Conservation (phyloP, 306 rosid species). For the Astragalus membranaceus region DNA sequence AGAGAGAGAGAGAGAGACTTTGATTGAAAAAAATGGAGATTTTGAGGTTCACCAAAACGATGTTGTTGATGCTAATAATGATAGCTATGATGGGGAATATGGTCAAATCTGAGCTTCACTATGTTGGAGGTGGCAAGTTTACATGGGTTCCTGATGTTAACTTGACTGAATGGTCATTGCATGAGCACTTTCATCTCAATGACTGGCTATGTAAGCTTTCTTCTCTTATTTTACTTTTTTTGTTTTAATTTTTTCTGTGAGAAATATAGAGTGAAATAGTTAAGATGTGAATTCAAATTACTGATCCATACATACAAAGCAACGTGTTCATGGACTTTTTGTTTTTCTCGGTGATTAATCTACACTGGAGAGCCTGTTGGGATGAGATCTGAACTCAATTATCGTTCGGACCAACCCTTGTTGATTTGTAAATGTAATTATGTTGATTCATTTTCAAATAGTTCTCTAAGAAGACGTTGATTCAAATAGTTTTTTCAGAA, state of each 20-base stretch:
- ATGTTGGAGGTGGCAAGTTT: constrained; percentile 30
- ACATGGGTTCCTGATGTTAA: constrained; percentile 19
- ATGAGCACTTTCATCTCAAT: constrained; percentile 5
- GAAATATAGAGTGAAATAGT: background rate
- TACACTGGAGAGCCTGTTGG: too few species aligned
- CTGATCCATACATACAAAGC: background rate
- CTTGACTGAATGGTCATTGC: constrained; percentile 27
- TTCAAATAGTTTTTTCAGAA: too few species aligned
- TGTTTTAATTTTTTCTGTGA: background rate
- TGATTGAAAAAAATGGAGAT: constrained; percentile 8
- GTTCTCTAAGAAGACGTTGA: too few species aligned
- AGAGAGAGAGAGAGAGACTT: background rate
- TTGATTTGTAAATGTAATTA: too few species aligned
- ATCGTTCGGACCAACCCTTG: too few species aligned
- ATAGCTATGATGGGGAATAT: background rate
- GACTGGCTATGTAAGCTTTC: constrained; percentile 36
- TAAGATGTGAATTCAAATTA: background rate
- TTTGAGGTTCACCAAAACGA: background rate
- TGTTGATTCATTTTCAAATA: too few species aligned
- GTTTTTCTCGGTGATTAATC: too few species aligned
- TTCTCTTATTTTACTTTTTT: background rate
- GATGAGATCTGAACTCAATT: too few species aligned
- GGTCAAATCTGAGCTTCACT: constrained; percentile 1
- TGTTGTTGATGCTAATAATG: background rate
- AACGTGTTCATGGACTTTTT: too few species aligned